These are phyloP conservation scores for Colletotrichum australisinense DNA, from an alignment of 2,329 filamentous ascomycete species.

Conservation along the genomic window DNA sequence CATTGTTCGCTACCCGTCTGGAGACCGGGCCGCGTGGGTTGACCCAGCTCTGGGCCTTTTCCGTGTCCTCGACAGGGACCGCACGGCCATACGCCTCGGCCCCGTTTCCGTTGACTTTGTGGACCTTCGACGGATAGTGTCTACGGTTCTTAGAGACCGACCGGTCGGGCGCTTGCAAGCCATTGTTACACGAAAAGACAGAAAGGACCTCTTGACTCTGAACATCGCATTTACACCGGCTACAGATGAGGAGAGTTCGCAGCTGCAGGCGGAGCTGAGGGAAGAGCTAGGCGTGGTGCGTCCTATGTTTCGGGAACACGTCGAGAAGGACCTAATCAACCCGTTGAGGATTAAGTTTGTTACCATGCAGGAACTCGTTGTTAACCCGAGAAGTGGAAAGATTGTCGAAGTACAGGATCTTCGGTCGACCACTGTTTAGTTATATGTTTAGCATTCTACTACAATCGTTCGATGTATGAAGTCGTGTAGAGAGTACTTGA, in stretches of 20 bases:
- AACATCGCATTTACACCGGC: constrained; percentile 8
- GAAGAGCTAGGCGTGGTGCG: constrained; percentile 14
- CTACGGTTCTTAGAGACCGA: constrained; percentile 4
- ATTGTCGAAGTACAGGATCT: constrained; percentile 24
- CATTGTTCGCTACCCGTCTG: constrained; percentile 29
- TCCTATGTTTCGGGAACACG: constrained; percentile 30
- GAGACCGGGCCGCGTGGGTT: constrained; percentile 29
- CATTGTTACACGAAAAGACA: constrained; percentile 13
- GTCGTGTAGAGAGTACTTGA: not conserved
- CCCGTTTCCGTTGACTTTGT: constrained; percentile 29
- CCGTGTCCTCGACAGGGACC: constrained; percentile 31
- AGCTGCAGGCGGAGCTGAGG: constrained; percentile 9
- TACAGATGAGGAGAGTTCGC: constrained; percentile 8
- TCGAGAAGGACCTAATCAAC: constrained; percentile 27
- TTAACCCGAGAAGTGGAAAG: constrained; percentile 28
- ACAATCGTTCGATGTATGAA: not conserved
- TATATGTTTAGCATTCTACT: not conserved
- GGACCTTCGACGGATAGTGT: constrained; percentile 24
- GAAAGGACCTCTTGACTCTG: constrained; percentile 25
- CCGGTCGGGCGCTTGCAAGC: constrained; percentile 21
- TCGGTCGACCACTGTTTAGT: constrained; percentile 24
- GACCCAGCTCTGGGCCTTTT: constrained; percentile 23
- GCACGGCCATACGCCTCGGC: constrained; percentile 28
- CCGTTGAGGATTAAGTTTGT: constrained; percentile 15
- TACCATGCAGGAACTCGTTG: constrained; percentile 18